Percentiles rank a stretch among this genome's conserved stretches.
phyloP scores from a whole-genome alignment of 1,284 basidiomycete species.

The Vanrija pseudolonga region DNA sequence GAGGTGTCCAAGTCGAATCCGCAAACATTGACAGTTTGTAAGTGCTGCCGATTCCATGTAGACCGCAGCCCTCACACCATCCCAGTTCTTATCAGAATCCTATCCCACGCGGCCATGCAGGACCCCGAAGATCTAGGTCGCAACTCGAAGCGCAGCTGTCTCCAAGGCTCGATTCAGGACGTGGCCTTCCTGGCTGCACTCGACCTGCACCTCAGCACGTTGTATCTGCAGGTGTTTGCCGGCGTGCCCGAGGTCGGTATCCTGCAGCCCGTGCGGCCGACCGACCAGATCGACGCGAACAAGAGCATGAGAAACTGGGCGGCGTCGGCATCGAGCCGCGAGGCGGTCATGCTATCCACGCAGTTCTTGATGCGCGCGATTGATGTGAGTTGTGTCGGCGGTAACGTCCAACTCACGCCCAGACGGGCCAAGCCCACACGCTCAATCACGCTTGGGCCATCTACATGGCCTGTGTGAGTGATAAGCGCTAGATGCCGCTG shows the following conservation, averaged over 20 bases:
- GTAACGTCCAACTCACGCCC: not conserved
- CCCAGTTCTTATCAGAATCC: no score
- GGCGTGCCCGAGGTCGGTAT: conserved; percentile 2
- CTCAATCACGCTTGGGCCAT: conserved; percentile 3
- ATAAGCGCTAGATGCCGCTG: not conserved
- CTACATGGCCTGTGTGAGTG: conserved; percentile 3
- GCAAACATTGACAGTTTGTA: not conserved
- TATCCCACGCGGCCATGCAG: no score
- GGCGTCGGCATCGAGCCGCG: not conserved
- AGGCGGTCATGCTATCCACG: not conserved
- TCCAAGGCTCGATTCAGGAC: not conserved
- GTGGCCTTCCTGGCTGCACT: not conserved
- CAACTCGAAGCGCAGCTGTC: not conserved
- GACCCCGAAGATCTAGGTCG: no score
- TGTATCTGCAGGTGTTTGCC: conserved; percentile 4
- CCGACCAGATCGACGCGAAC: conserved; percentile 5
- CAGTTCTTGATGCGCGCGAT: not conserved
- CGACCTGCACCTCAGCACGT: conserved; percentile 1
- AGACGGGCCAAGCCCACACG: not conserved
- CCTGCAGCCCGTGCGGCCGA: conserved; percentile 4
- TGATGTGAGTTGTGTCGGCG: not conserved
- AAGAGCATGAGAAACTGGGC: conserved; percentile 3
- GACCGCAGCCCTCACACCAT: no score
- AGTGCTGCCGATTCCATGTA: not conserved
- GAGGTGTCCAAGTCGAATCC: conserved; percentile 1